Evolutionary conservation across 495 filamentous ascomycete species (phyloP).

Genomic region (Staphylotrichum longicolle): DNA sequence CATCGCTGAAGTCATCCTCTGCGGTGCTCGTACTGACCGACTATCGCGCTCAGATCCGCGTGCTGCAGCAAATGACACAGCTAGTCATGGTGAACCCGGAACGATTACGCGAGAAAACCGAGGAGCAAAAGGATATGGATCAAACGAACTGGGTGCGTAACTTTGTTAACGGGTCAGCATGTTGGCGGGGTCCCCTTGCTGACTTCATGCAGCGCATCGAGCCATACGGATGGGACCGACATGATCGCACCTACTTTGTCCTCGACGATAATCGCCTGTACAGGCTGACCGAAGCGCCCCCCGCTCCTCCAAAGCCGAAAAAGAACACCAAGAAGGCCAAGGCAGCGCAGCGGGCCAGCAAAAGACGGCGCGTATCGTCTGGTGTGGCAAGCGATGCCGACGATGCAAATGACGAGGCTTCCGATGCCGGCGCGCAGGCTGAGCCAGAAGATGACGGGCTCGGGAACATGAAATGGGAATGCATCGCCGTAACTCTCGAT

Average conservation of each 20-base stretch:
- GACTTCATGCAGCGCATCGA: conserved; percentile 74
- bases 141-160: conserved; percentile 77
- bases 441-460: conserved; percentile 59
- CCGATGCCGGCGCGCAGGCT: conserved; percentile 32
- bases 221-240: conserved; percentile 79
- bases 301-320: conserved; percentile 64
- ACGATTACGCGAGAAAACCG: conserved; percentile 80
- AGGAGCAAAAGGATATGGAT: conserved; percentile 74
- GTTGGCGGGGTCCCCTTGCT: conserved; percentile 5
- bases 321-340: conserved; percentile 72
- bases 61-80: conserved; percentile 85
- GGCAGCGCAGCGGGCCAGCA: conserved; percentile 64
- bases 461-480: conserved; percentile 83
- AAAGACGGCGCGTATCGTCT: conserved; percentile 65
- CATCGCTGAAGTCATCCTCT: not conserved
- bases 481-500: conserved; percentile 72
- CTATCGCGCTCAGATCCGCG: conserved; percentile 56
- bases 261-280: conserved; percentile 94
- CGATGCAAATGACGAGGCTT: conserved; percentile 50
- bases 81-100: conserved; percentile 88
- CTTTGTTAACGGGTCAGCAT: no score
- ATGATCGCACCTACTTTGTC: conserved; percentile 83
- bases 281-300: conserved; percentile 68
- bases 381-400: conserved; percentile 54
- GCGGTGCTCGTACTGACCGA: not conserved